Evolutionary conservation across 2,329 filamentous ascomycete species (phyloP), one percentile per base, ranked within the genome.

Genomic region (Stagonosporopsis vannaccii): DNA sequence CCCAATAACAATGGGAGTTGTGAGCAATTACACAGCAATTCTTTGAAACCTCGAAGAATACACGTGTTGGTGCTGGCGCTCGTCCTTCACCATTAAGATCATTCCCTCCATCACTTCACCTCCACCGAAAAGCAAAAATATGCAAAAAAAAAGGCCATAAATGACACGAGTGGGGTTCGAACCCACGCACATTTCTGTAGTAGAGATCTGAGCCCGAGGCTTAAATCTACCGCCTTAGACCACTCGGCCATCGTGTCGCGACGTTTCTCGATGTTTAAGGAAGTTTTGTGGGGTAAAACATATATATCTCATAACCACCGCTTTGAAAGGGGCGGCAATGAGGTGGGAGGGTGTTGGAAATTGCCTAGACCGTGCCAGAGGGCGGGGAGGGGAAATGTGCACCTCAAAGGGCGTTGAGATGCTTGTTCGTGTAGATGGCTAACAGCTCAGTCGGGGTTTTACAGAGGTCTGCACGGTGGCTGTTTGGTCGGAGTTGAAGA

Each of bases 151-250:
- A 17, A n/a, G 4, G 1, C 17, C 49, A 62, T 7, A 61, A 60
- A 54, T 69, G 66, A 67, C 62, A 67, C 56, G 62, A 67, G 65
- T 68, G 66, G 64, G 66, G 58, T 68, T 69, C 65, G 66, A 70
- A 69, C 66, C 65, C 67, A 68, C 62, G 68, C 67, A 67, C 66
- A 63, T 71, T 70, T 64, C 68, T 62, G 65, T 65, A 70, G 68
- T 70, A 70, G 66, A 67, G 66, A 62, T 60, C 43, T 36, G 19
- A 50, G 43, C 45, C 6, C 32, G 49, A 51, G 20, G 58, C 60
- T 70, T 71, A 69, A 71, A 69, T 68, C 67, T 71, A 71, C 67
- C 69, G 66, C 68, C 68, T 68, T 70, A 70, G 66, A 69, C 65
- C 65, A 68, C 65, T 69, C 66, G 66, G 66, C 66, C 66, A 69